Conservation (phyloP, 2,329 filamentous ascomycete species). For the Ophiostoma himal-ulmi region DNA sequence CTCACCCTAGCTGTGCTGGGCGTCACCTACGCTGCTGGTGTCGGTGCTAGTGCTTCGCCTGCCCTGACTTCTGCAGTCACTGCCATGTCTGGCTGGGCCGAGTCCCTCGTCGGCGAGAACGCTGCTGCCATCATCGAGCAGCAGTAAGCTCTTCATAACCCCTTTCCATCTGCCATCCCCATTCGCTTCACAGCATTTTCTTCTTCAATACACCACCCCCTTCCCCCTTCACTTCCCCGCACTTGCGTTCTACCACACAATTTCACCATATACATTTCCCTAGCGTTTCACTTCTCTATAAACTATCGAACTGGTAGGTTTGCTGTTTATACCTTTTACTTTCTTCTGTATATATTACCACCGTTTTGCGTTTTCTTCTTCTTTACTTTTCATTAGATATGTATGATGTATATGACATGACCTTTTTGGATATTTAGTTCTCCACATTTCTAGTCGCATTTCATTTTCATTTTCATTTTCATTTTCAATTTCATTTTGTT, state of each 20-base stretch:
- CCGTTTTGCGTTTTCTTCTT: not conserved
- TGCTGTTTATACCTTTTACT: not conserved
- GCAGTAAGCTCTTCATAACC: not conserved
- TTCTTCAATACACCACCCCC: not conserved
- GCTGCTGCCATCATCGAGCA: slow-evolving; percentile 1
- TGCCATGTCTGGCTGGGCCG: slow-evolving; percentile 14
- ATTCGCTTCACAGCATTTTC: not conserved
- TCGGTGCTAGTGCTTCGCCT: slow-evolving; percentile 11
- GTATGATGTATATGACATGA: not conserved
- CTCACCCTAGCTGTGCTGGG: slow-evolving; percentile 20
- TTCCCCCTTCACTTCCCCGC: not conserved
- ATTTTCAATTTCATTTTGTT: not conserved
- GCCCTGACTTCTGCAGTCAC: slow-evolving; percentile 14
- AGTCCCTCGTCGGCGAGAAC: slow-evolving; percentile 15
- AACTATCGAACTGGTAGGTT: not conserved
- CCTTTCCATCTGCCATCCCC: not conserved
- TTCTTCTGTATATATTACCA: not conserved
- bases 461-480: not conserved
- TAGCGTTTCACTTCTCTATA: slow-evolving; percentile 13
- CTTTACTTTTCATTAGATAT: not conserved
- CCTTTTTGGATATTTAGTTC: not conserved
- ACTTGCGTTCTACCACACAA: not conserved
- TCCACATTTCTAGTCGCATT: not conserved
- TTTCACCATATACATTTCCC: not conserved
- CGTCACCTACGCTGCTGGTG: slow-evolving; percentile 19